Evolutionary conservation across 345 rosid genomes (phyloP).

Genomic region (Hevea brasiliensis): DNA sequence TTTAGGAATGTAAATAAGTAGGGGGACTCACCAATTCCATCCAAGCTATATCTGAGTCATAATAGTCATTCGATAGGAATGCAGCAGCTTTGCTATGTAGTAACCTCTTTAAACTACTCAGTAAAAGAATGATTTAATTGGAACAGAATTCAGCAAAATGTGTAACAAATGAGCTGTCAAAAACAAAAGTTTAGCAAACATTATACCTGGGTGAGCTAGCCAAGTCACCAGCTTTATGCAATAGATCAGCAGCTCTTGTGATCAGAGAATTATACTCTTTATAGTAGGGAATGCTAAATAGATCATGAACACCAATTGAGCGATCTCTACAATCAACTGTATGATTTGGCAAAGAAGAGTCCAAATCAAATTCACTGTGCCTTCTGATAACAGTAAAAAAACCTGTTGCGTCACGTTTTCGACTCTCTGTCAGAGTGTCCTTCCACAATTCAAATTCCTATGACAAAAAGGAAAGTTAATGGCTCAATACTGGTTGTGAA

Average conservation of each 20-base stretch:
- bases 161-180: constrained; percentile 1
- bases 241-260: constrained; percentile 58
- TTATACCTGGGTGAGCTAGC: constrained; percentile 68
- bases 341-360: constrained; percentile 36
- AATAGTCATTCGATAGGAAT: constrained; percentile 84
- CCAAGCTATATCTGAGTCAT: constrained; percentile 93
- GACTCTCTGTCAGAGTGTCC: constrained; percentile 47
- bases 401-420: constrained; percentile 59
- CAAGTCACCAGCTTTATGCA: constrained; percentile 81
- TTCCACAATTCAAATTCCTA: constrained; percentile 85
- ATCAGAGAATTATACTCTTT: constrained; percentile 64
- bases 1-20: not conserved
- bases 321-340: constrained; percentile 30
- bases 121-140: constrained; percentile 19
- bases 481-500: constrained; percentile 6
- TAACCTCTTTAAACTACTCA: constrained; percentile 76
- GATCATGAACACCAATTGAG: constrained; percentile 40
- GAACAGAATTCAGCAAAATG: constrained; percentile 3
- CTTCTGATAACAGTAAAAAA: constrained; percentile 81
- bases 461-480: constrained; percentile 25
- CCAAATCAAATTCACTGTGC: constrained; percentile 51
- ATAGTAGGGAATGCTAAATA: constrained; percentile 65
- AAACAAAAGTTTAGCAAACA: constrained; percentile 16
- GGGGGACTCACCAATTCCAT: constrained; percentile 79
- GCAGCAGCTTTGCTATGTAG: constrained; percentile 86